Conservation (phyloP, 805 yeast species). For the Metschnikowia corniflorae region DNA sequence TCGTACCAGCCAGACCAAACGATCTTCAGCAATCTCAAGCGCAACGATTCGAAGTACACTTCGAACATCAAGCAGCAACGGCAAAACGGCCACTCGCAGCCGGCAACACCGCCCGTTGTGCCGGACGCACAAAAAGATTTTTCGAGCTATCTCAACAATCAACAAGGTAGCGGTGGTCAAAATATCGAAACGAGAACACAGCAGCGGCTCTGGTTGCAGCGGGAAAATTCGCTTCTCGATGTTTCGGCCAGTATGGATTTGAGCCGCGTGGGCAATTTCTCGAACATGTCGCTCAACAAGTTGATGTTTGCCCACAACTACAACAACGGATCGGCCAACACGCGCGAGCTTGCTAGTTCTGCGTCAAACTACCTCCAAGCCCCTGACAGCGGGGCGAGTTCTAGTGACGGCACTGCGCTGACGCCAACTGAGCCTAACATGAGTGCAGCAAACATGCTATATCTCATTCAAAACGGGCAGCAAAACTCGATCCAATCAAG, state of each 20-base stretch:
- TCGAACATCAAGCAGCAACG: constrained; percentile 22
- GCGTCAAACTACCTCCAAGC: constrained; percentile 1
- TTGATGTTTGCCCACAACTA: constrained; percentile 37
- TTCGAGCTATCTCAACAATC: constrained; percentile 31
- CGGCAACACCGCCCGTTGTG: background rate
- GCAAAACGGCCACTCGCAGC: constrained; percentile 2
- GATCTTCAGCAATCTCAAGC: constrained; percentile 38
- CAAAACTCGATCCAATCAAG: constrained; percentile 55
- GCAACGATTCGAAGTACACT: constrained; percentile 36
- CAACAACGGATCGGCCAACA: constrained; percentile 2
- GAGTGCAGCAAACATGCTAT: constrained; percentile 13
- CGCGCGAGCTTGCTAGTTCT: constrained; percentile 9
- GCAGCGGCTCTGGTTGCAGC: constrained; percentile 78
- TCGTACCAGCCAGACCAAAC: constrained; percentile 43
- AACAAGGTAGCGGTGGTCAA: constrained; percentile 5
- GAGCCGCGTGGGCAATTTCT: constrained; percentile 31
- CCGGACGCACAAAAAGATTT: constrained; percentile 21
- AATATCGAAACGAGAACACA: constrained; percentile 67
- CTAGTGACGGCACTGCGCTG: background rate
- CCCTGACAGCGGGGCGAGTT: constrained; percentile 3
- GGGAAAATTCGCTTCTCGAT: constrained; percentile 70
- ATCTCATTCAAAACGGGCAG: constrained; percentile 25
- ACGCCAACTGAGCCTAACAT: background rate
- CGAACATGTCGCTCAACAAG: constrained; percentile 37
- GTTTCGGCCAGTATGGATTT: constrained; percentile 34